These are phyloP conservation scores for Ceriops zippeliana DNA, from an alignment of 345 rosid species.

Conservation along the genomic window DNA sequence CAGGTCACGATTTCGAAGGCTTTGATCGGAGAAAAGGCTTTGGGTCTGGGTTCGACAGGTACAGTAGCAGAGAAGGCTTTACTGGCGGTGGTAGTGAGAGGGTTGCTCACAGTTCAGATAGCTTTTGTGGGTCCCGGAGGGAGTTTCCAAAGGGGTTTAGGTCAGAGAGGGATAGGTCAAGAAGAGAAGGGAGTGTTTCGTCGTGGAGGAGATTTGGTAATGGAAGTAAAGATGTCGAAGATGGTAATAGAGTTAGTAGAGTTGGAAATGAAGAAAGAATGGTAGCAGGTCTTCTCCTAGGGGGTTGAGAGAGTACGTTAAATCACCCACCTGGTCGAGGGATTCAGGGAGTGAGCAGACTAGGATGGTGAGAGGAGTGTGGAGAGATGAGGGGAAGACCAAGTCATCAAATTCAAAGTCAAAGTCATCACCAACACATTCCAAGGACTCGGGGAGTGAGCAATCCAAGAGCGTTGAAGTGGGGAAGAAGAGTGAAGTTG, in stretches of 20 bases:
- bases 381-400: conserved; percentile 35
- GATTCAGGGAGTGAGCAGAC: conserved; percentile 42
- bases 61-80: conserved; percentile 38
- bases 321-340: conserved; percentile 54
- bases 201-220: conserved; percentile 77
- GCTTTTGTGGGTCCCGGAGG: conserved; percentile 62
- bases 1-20: conserved; percentile 59
- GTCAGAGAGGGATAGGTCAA: conserved; percentile 76
- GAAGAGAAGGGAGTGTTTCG: conserved; percentile 64
- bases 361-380: conserved; percentile 24
- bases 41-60: conserved; percentile 51
- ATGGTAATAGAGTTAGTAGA: conserved; percentile 22
- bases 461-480: conserved; percentile 31
- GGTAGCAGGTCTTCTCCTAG: conserved; percentile 27
- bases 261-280: conserved; percentile 23
- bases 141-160: conserved; percentile 82
- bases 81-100: conserved; percentile 24
- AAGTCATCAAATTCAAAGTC: conserved; percentile 47
- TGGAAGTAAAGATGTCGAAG: conserved; percentile 39
- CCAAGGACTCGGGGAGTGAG: conserved; percentile 86
- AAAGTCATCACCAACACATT: conserved; percentile 69
- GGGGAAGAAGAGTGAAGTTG: conserved; percentile 1
- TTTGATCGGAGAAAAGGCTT: conserved; percentile 51
- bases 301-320: conserved; percentile 39
- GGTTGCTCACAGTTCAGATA: conserved; percentile 62